Base-by-base conservation (phyloP, 192 early-diverging fungal genomes). In the Entrophospora sp. region DNA sequence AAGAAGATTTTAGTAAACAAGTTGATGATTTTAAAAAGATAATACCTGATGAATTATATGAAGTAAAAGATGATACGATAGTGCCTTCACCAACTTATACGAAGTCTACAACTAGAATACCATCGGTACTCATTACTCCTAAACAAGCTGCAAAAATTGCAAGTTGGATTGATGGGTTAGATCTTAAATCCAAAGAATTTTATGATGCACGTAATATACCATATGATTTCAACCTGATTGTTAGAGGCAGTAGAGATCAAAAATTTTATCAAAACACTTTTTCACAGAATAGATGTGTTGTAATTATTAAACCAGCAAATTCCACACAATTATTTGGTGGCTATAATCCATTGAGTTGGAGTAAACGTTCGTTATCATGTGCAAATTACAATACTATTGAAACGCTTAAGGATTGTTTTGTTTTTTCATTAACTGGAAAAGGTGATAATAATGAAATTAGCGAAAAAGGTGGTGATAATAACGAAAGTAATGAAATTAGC, bases 91-190 rank as follows among this genome's bases (percentile, higher is more conserved):
- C n/a, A n/a, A n/a, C n/a, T n/a, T n/a, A n/a, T n/a, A n/a, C n/a
- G n/a, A n/a, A n/a, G n/a, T n/a, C n/a, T n/a, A n/a, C n/a, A n/a
- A n/a, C n/a, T n/a, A n/a, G n/a, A n/a, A n/a, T n/a, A n/a, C n/a
- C n/a, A n/a, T n/a, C n/a, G n/a, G n/a, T n/a, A n/a, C n/a, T n/a
- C n/a, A n/a, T n/a, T n/a, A n/a, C n/a, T n/a, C n/a, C n/a, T n/a
- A n/a, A 2, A 56, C 35, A 56, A 45, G 53, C 53, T 20, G 53
- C 53, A 31, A 56, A 27, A 20, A 44, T 61, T 16, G 59, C 38
- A 30, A 61, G 59, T 44, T 61, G 59, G 59, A 61, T 61, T 61
- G 59, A 61, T 61, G 43, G 40, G 34, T 44, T 61, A 27, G 59
- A 56, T 56, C 20, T 28, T 12, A 3, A 14, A 56, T 5, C 30